These are phyloP conservation scores for Pseudocercospora macadamiae DNA, from an alignment of 2,329 filamentous ascomycete species.

Conservation along the genomic window DNA sequence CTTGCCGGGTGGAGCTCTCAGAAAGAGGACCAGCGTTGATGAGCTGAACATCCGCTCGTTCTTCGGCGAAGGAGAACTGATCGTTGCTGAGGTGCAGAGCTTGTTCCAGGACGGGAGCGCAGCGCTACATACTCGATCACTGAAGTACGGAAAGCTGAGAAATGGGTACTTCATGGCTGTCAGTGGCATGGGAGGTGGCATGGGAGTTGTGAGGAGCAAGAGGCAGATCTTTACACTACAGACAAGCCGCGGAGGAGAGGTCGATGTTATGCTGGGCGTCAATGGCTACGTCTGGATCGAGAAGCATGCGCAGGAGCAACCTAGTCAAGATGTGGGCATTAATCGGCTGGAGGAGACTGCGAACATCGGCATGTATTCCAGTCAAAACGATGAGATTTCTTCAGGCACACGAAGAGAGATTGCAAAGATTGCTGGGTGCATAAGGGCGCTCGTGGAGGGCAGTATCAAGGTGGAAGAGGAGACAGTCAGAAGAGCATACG, in stretches of 20 bases:
- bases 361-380: constrained; percentile 85
- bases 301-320: constrained; percentile 69
- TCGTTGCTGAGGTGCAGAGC: constrained; percentile 93
- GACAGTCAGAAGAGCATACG: constrained; percentile 79
- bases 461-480: constrained; percentile 88
- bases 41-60: constrained; percentile 97
- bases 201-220: constrained; percentile 80
- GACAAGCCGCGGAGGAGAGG: constrained; percentile 61
- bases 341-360: constrained; percentile 87
- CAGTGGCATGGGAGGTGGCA: constrained; percentile 73
- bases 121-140: constrained; percentile 81
- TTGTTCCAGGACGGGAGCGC: constrained; percentile 85
- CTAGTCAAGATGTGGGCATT: constrained; percentile 64
- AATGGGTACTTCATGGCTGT: constrained; percentile 91
- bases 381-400: constrained; percentile 86
- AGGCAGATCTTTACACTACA: constrained; percentile 87
- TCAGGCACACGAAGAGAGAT: constrained; percentile 83
- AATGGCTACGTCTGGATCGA: constrained; percentile 95
- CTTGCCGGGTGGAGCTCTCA: constrained; percentile 86
- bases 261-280: constrained; percentile 88
- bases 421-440: constrained; percentile 76
- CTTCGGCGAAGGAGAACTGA: constrained; percentile 90
- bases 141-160: constrained; percentile 93
- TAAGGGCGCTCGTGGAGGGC: constrained; percentile 79
- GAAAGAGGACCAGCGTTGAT: constrained; percentile 90